These are phyloP conservation scores for Mycena vulgaris DNA, from an alignment of 768 basidiomycete species.

Conservation along the genomic window DNA sequence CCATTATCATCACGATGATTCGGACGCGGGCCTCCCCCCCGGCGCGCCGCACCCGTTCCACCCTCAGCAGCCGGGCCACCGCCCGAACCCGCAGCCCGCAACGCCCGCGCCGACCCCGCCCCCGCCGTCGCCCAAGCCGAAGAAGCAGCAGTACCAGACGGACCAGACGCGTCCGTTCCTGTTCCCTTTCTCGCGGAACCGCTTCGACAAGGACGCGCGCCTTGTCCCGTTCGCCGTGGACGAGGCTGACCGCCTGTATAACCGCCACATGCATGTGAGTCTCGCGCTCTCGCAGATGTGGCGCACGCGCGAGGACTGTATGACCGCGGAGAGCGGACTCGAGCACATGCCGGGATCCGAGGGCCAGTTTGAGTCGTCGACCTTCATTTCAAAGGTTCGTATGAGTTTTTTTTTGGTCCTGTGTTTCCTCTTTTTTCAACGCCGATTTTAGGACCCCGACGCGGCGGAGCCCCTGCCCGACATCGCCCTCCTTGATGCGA, in stretches of 20 bases:
- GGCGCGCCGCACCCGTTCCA: conserved; percentile 50
- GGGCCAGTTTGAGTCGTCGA: conserved; percentile 67
- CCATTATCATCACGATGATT: conserved; percentile 92
- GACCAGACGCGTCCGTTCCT: conserved; percentile 95
- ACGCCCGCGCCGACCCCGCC: conserved; percentile 95
- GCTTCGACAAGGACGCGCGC: conserved; percentile 68
- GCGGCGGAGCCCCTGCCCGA: conserved; percentile 79
- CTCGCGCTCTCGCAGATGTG: conserved; percentile 94
- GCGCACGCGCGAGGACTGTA: conserved; percentile 95
- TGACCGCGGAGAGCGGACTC: conserved; percentile 93
- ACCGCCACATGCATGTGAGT: conserved; percentile 91
- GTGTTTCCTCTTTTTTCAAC: conserved; percentile 9
- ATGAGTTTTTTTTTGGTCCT: conserved; percentile 14
- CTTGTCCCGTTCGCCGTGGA: conserved; percentile 97
- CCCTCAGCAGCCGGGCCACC: conserved; percentile 50
- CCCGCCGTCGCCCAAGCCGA: conserved; percentile 84
- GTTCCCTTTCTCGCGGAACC: conserved; percentile 91
- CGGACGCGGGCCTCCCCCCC: conserved; percentile 56
- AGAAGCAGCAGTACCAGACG: conserved; percentile 99
- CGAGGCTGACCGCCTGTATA: conserved; percentile 94
- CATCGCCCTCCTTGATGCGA: conserved; percentile 78
- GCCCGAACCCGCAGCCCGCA: conserved; percentile 72
- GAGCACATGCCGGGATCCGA: conserved; percentile 83
- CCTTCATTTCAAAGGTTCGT: conserved; percentile 57
- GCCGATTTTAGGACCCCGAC: conserved; percentile 65